phyloP scores from a whole-genome alignment of 2,329 filamentous ascomycete genomes.

The Blastomyces parvus region DNA sequence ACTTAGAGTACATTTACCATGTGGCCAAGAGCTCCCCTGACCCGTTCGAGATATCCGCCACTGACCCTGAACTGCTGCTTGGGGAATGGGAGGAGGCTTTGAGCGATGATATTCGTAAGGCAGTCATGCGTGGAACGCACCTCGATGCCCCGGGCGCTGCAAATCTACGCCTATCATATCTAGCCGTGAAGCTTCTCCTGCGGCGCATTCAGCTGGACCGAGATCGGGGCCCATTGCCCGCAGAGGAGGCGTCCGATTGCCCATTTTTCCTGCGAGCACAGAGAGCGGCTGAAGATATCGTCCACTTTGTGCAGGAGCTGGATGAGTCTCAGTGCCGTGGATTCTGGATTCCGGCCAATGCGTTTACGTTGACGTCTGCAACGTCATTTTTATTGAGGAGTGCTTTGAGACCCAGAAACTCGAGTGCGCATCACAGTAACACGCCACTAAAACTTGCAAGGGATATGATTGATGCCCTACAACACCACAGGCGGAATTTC shows the following conservation, averaged over 20 bases:
- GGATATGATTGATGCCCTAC: conserved; percentile 35
- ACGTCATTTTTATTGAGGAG: conserved; percentile 44
- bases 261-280: conserved; percentile 36
- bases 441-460: conserved; percentile 37
- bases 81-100: conserved; percentile 41
- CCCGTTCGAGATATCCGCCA: conserved; percentile 16
- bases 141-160: conserved; percentile 39
- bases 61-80: conserved; percentile 31
- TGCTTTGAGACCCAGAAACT: conserved; percentile 38
- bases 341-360: conserved; percentile 43
- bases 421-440: conserved; percentile 25
- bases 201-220: conserved; percentile 41
- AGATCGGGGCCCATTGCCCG: conserved; percentile 20
- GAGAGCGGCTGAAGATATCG: conserved; percentile 42
- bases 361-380: conserved; percentile 43
- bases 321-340: conserved; percentile 36
- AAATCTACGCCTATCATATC: conserved; percentile 45
- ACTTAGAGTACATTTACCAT: conserved; percentile 27
- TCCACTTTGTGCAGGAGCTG: conserved; percentile 41
- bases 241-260: conserved; percentile 15
- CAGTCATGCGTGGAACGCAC: conserved; percentile 37
- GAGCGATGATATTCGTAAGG: conserved; percentile 28
- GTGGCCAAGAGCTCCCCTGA: conserved; percentile 23
- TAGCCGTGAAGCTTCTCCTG: conserved; percentile 41
- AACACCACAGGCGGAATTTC: conserved; percentile 30